Evolutionary conservation across 305 asterid species (phyloP), one percentile per base, ranked within the genome.

Genomic region (Fraxinus platypoda): DNA sequence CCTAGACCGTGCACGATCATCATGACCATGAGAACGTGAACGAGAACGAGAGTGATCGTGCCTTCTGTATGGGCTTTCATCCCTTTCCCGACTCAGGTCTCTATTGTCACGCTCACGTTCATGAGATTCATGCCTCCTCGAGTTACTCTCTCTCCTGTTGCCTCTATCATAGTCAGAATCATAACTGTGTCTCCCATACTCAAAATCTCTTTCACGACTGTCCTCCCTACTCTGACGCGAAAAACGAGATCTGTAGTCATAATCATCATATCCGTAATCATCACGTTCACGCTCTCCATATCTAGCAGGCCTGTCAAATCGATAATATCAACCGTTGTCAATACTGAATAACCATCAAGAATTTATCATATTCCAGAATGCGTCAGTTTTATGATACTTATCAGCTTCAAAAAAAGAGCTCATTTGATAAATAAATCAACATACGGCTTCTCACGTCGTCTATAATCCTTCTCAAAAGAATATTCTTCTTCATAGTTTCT

Each of bases 111-210:
- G 91, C 70, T 91, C 98, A 34, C 94, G 94, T 59, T 95, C 98
- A 54, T 92, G 94, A 76, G 98, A 94, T 80, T 84, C 97, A 83
- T 91, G 95, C 82, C 94, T 91, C 87, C 93, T 87, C 95, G 95
- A 91, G 74, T 73, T 91, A 85, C 97, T 90, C 57, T 93, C 99
- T 91, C 97, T 90, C 85, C 94, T 88, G 80, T 87, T 86, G 78
- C 95, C 90, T 73, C 93, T 90, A 19, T 96, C 99, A 90, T 94
- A 90, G 84, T 96, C 99, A 82, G 99, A 93, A 88, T 96, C 99
- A 87, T 94, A 92, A 86, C 95, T 91, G 68, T 87, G 92, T 82
- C 94, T 88, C 73, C 94, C 93, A 71, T 94, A 90, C 85, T 93
- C 97, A 83, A 91, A 90, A 88, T 92, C 98, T 82, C 91, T 93